Evolutionary conservation across 352 stramenopile species (phyloP).

Genomic region (Elongisporangium anandrum): DNA sequence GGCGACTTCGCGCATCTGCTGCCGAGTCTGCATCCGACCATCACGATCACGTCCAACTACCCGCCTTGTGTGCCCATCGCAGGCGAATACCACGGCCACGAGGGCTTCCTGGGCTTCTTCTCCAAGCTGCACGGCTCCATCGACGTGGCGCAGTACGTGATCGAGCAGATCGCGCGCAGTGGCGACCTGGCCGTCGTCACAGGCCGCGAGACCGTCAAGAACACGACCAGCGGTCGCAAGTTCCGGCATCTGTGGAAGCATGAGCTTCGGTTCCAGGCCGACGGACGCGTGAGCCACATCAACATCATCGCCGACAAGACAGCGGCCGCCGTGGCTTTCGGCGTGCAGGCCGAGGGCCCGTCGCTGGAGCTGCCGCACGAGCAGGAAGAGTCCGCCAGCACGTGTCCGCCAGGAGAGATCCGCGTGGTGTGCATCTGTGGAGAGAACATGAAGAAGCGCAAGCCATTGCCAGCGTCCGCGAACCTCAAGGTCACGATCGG

Average conservation of each 20-base stretch:
- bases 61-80: constrained; percentile 63
- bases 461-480: constrained; percentile 32
- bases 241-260: constrained; percentile 85
- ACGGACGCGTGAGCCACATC: constrained; percentile 79
- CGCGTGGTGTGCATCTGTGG: constrained; percentile 78
- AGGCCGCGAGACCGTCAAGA: constrained; percentile 72
- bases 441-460: constrained; percentile 44
- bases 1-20: constrained; percentile 78
- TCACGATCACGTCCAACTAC: constrained; percentile 76
- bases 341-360: constrained; percentile 45
- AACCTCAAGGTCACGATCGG: constrained; percentile 63
- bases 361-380: constrained; percentile 62
- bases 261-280: constrained; percentile 72
- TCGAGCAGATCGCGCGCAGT: constrained; percentile 63
- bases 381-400: constrained; percentile 46
- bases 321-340: constrained; percentile 72
- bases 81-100: constrained; percentile 62
- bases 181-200: constrained; percentile 75
- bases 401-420: constrained; percentile 75
- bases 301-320: constrained; percentile 85
- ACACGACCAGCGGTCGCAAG: constrained; percentile 53
- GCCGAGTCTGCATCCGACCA: constrained; percentile 72
- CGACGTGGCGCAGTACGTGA: constrained; percentile 63
- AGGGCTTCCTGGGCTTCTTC: constrained; percentile 67
- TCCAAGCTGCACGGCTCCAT: constrained; percentile 64